Base-by-base conservation (phyloP, 2,329 filamentous ascomycete genomes). In the Rosellinia necatrix region DNA sequence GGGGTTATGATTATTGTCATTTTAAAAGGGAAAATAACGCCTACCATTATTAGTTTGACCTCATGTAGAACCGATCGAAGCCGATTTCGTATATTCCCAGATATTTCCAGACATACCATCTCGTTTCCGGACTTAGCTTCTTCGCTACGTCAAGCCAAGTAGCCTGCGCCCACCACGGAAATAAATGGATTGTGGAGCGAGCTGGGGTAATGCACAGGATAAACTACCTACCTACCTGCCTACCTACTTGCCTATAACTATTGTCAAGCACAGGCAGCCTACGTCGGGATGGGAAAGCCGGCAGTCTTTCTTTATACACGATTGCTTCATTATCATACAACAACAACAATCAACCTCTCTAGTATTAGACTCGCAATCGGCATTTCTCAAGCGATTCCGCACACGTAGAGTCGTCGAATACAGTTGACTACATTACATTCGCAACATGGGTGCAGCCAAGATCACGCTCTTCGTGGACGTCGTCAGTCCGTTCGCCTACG, bases 401-500 rank as follows among this genome's bases (percentile, higher is more conserved):
- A 32, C n/a, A 32, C n/a, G 30, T 4, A 32, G n/a, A 32, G 3
- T 12, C 30, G 30, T 32, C n/a, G 5, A 32, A 32, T 12, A 38
- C 37, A 22, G 29, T 21, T 21, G 10, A 21, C 15, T 17, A 4
- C 19, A n/a, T 17, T 41, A n/a, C 10, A 41, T 6, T n/a, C 15
- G 32, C 54, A 5, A 44, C 1, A 66, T 65, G 63, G 38, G 43
- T n/a, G 46, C 49, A 9, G 59, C 68, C 17, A 70, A 68, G 55
- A 74, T 76, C 46, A 74, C 68, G 3, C 67, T 75, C 32, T 76
- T 71, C 53, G 63, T 76, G 7, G 74, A 77, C 62, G 67, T 68
- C 32, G 71, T 76, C 50, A 75, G 73, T 52, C 74, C 74, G 1
- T 76, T 76, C 57, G 70, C 69, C 2, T 76, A 76, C 51, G 62